Percentiles rank a stretch among this genome's conserved stretches.
phyloP scores from a whole-genome alignment of 495 filamentous ascomycete genomes.

The Talaromyces stipitatus region DNA sequence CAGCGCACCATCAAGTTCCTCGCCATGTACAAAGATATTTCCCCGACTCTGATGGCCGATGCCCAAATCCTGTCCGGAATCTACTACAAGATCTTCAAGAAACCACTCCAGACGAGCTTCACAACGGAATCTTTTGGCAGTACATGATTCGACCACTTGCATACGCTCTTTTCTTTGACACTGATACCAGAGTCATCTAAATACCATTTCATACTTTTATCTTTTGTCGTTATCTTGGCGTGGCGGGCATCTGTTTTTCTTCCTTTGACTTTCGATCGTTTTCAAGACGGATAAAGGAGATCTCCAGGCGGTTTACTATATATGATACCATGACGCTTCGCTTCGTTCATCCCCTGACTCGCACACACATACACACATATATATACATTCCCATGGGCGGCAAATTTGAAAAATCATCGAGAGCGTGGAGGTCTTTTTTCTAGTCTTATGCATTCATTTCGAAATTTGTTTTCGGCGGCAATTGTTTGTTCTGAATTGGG shows the following conservation, averaged over 20 bases:
- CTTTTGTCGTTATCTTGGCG: neutral
- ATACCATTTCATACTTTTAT: neutral
- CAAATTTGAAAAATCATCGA: neutral
- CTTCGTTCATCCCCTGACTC: neutral
- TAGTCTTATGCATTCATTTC: neutral
- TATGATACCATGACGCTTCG: neutral
- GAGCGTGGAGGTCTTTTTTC: neutral
- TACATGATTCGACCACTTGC: neutral
- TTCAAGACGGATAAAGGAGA: neutral
- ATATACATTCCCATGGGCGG: neutral
- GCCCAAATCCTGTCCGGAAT: constrained; percentile 58
- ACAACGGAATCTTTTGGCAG: neutral
- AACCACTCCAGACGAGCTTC: constrained; percentile 17
- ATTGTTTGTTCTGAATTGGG: neutral
- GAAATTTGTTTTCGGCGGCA: neutral
- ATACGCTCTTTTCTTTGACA: neutral
- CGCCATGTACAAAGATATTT: constrained; percentile 49
- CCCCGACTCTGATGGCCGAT: constrained; percentile 60
- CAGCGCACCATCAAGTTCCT: constrained; percentile 66
- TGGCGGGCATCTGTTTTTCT: constrained; percentile 7
- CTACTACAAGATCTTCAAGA: constrained; percentile 43
- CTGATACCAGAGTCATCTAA: neutral
- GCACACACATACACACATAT: neutral
- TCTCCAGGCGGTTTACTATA: neutral
- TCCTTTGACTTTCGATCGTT: neutral